phyloP scores from a whole-genome alignment of 495 filamentous ascomycete species.

The Aspergillus panamensis region DNA sequence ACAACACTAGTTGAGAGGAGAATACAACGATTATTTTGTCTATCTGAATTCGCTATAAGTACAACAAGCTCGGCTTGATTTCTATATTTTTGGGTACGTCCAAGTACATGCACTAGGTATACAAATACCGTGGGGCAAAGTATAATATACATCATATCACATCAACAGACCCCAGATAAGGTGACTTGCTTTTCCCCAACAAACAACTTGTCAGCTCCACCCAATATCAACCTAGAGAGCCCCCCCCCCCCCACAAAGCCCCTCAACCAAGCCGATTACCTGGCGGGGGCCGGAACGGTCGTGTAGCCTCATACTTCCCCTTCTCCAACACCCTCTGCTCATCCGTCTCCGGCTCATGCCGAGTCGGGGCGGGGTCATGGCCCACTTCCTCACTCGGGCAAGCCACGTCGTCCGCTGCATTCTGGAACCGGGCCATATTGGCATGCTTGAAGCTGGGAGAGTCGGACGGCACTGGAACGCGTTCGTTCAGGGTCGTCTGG shows the following conservation, averaged over 20 bases:
- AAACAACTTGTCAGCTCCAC: too few relatives aligned
- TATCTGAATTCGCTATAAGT: neutral
- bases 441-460: conserved; percentile 34
- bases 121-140: neutral
- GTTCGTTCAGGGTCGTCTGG: conserved; percentile 18
- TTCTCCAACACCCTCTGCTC: conserved; percentile 67
- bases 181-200: too few relatives aligned
- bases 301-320: conserved; percentile 82
- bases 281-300: conserved; percentile 68
- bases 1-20: neutral
- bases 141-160: conserved; percentile 8
- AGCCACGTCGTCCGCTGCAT: conserved; percentile 52
- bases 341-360: conserved; percentile 75
- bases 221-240: too few relatives aligned
- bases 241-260: neutral
- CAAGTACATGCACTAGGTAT: neutral
- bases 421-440: conserved; percentile 35
- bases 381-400: conserved; percentile 79
- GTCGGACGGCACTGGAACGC: conserved; percentile 24
- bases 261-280: conserved; percentile 78
- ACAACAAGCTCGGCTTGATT: neutral
- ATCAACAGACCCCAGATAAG: neutral
- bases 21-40: too few relatives aligned
- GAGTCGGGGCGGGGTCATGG: conserved; percentile 79
- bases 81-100: neutral